Evolutionary conservation across 345 rosid species (phyloP).

Genomic region (Citrus sp.): DNA sequence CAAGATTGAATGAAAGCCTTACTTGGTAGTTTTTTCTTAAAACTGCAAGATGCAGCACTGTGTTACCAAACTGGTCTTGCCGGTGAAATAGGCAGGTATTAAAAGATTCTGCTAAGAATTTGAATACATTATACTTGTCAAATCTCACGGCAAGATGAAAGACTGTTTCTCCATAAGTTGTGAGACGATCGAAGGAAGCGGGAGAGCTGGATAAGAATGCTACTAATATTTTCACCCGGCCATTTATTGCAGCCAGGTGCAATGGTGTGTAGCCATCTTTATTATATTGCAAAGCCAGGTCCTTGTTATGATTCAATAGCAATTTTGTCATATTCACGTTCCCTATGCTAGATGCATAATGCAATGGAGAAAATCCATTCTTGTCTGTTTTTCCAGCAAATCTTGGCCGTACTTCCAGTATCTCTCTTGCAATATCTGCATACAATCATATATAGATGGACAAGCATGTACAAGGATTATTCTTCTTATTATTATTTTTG

Average conservation of each 20-base stretch:
- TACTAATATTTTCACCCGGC: constrained; percentile 5
- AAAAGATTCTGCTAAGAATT: background rate
- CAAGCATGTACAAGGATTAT: too few relatives aligned
- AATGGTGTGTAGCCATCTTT: constrained; percentile 15
- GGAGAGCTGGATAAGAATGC: constrained; percentile 16
- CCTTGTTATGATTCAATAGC: background rate
- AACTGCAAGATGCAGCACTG: constrained; percentile 25
- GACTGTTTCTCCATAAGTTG: constrained; percentile 14
- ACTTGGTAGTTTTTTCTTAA: background rate
- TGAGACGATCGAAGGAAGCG: background rate
- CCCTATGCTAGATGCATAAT: constrained; percentile 13
- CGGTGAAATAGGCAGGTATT: constrained; percentile 1
- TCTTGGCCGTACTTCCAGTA: background rate
- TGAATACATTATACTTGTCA: background rate
- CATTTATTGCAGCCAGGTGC: constrained; percentile 24
- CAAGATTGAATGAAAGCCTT: background rate
- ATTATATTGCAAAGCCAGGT: constrained; percentile 3
- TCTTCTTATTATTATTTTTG: too few relatives aligned
- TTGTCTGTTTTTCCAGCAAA: constrained; percentile 1
- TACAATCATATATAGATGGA: background rate
- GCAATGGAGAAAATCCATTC: constrained; percentile 13
- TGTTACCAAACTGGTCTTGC: constrained; percentile 24
- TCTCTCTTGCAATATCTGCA: constrained; percentile 17
- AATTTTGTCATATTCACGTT: constrained; percentile 7
- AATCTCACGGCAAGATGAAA: constrained; percentile 27